Evolutionary conservation across 1,139 yeast species (phyloP), one percentile per base, ranked within the genome.

Genomic region (Geotrichum citri-aurantii): DNA sequence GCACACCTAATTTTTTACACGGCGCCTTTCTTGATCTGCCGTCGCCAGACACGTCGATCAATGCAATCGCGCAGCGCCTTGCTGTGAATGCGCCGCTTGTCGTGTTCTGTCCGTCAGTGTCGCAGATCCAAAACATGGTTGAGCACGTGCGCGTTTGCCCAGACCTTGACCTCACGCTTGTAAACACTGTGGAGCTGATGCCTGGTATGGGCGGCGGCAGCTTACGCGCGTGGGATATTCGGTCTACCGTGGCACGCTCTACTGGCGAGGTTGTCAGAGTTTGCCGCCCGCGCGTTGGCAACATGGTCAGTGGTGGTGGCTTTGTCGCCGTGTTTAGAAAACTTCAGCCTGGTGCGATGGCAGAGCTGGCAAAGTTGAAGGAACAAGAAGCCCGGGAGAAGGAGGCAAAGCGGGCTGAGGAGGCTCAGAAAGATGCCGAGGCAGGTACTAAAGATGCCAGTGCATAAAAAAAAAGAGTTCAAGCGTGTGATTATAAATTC

Each of bases 161-260:
- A 2, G 64, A 66, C 24, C 65, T 73, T 47, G 71, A 71, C 50
- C 61, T 78, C 48, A 69, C 75, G n/a, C 70, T 73, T 59, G 71
- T 71, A 5, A 70, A 72, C 52, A 73, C 79, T 3, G 69, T 75
- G 14, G 81, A 79, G 64, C 60, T 79, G 17, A 64, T 72, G 58
- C 78, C 79, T 11, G 81, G 81, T 3, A 77, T 75, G 52, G 76
- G 76, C 1, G 81, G 81, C 29, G 81, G 81, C 31, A 80, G 66
- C 52, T 59, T 67, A 63, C 58, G 69, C 24, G 61, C 63, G 40
- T 67, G 70, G 70, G 69, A 67, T 40, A 65, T 67, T 21, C 65
- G 81, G 52, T 68, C 68, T 50, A 66, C 79, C 0, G 59, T 65
- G 1, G 71, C 77, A 12, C 72, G 75, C 64, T 72, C 74, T 6